Base-by-base conservation (phyloP, 805 yeast species). In the Isabelozyma gotoi region DNA sequence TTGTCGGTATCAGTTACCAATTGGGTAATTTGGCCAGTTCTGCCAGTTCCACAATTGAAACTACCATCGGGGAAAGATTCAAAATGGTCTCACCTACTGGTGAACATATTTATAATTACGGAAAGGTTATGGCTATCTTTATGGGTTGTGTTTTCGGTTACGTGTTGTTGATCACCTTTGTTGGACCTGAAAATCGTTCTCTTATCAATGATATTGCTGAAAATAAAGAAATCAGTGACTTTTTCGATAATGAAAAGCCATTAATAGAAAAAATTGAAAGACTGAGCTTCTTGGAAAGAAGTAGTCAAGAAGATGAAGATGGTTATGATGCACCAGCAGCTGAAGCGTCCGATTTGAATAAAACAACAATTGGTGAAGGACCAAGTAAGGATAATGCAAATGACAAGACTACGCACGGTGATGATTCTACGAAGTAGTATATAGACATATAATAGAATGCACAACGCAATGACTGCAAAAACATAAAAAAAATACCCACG, bases 21-120 rank as follows among this genome's bases (percentile, higher is more conserved):
- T 73, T 84, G 45, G 90, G 90, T 67, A 84, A 84, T 60, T 73
- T 85, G 55, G 86, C 84, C 0, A 78, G 87, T 4, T 76, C 85
- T 16, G 89, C 88, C 1, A 77, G 86, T 2, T 75, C 85, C 15
- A 84, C 91, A 5, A 84, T 84, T 48, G 88, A 84, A 60, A 68
- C 88, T 3, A 68, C 73, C n/a, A 64, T 82, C 35, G 85, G 90
- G 19, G 72, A 71, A 24, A 62, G 68, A 40, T 85, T 82, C 70
- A 89, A 88, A 2, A 52, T 82, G 20, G 36, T 43, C 3, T 43
- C 48, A 5, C 47, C 50, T 3, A 48, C 53, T 8, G 59, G 54
- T 2, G 48, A 44, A 15, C 51, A 41, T 8, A 55, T 55, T 4
- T 78, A 73, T 55, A 73, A 85, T 57, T 85, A 85, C 60, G 85